Evolutionary conservation across 257 asterid genomes (phyloP), one percentile per base, ranked within the genome.

Genomic region (Thymus mandschuricus): DNA sequence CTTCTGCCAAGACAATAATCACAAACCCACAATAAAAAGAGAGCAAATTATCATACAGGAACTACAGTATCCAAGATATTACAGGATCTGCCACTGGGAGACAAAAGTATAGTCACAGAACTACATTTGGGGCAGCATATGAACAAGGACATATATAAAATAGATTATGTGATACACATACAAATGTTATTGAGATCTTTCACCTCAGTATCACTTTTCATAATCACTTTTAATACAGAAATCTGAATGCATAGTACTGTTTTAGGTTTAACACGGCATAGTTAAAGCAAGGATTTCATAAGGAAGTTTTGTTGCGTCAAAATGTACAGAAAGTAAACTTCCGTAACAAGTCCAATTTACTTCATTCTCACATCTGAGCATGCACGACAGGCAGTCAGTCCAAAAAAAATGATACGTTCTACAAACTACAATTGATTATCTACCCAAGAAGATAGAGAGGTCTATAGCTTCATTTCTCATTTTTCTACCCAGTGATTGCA

Each of bases 361-460:
- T 50, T 52, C 57, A 35, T 52, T 70, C 13, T 60, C 12, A 41
- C 43, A 40, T 33, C 45, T 41, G 69, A 70, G 78, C 70, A 33
- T 8, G 56, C 62, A 34, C 21, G 21, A 21, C 21, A 21, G 21
- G 21, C 21, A 21, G 21, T 21, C 21, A 21, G 21, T 21, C 21
- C 21, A 21, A 21, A 21, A 21, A 21, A 21, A 21, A 21, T 21
- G 21, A 21, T 21, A 21, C 21, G 21, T 21, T 21, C 21, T 21
- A 21, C 21, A 21, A 21, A 21, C 21, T 21, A 21, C 21, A 21
- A 21, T 21, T 21, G 21, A 21, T 21, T 21, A 21, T 21, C 21
- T 21, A 21, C 21, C 21, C 21, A 21, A 21, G 21, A 21, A 21
- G 21, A 21, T 21, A 21, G 21, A 21, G 21, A 21, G 21, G 21